These are phyloP conservation scores for Microbotryum violaceum DNA, from an alignment of 1,284 basidiomycete genomes.

Conservation along the genomic window DNA sequence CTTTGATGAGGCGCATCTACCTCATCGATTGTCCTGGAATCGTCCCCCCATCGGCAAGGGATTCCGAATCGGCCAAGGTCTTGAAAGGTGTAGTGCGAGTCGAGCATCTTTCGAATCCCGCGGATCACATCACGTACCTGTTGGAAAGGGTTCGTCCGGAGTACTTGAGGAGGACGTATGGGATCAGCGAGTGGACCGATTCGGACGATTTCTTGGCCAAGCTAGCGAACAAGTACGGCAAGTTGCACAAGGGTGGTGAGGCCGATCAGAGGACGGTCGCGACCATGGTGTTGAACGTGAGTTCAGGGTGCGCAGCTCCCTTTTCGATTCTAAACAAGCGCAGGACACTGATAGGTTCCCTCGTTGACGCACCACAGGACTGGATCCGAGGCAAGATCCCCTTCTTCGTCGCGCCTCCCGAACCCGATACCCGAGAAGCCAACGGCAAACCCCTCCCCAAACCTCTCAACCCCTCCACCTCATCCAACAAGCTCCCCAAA, in stretches of 20 bases:
- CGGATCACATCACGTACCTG: constrained; percentile 83
- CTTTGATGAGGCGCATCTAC: constrained; percentile 90
- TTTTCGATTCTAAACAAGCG: neutral
- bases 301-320: neutral
- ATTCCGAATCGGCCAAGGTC: constrained; percentile 86
- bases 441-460: constrained; percentile 25
- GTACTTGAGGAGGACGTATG: constrained; percentile 88
- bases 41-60: constrained; percentile 83
- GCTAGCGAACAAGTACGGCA: constrained; percentile 83
- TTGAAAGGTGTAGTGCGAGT: constrained; percentile 96
- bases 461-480: constrained; percentile 26
- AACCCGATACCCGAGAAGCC: constrained; percentile 38
- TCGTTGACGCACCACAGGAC: constrained; percentile 46
- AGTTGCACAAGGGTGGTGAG: constrained; percentile 88
- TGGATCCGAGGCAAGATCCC: constrained; percentile 92
- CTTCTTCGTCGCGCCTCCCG: constrained; percentile 47
- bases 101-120: constrained; percentile 86
- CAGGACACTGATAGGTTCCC: neutral
- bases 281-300: constrained; percentile 76
- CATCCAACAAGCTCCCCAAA: constrained; percentile 32
- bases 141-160: constrained; percentile 84
- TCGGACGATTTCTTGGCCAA: constrained; percentile 74
- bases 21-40: constrained; percentile 99
- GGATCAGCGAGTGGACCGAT: constrained; percentile 54
- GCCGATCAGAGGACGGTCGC: constrained; percentile 87